A percentile compares a stretch with the other conserved stretches of the same genome.
Evolutionary conservation across 192 early-diverging fungal genomes (phyloP).

Genomic region (Backusella psychrophila): DNA sequence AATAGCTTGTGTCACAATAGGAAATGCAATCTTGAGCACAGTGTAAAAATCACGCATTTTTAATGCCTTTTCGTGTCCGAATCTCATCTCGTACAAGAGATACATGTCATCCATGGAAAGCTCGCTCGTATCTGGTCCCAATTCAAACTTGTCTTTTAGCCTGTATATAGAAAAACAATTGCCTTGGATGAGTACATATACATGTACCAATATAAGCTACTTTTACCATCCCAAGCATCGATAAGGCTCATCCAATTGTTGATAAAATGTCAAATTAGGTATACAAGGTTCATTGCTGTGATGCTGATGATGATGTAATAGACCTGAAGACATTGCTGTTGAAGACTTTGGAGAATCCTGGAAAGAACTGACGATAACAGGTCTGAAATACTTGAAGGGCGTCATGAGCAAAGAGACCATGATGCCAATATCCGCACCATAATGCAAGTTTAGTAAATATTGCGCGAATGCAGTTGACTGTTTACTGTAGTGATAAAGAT

Average conservation of each 20-base stretch:
- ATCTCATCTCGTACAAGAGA: conserved; percentile 48
- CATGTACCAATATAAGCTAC: not conserved
- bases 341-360: not conserved
- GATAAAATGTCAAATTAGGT: conserved; percentile 31
- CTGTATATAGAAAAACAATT: conserved; percentile 16
- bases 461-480: conserved; percentile 43
- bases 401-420: conserved; percentile 45
- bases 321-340: not conserved
- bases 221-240: conserved; percentile 54
- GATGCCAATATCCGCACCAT: conserved; percentile 50
- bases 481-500: conserved; percentile 63
- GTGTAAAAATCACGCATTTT: conserved; percentile 30
- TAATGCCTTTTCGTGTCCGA: conserved; percentile 34
- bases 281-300: conserved; percentile 16
- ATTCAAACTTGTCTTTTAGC: conserved; percentile 53
- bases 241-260: conserved; percentile 53
- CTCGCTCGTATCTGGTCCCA: conserved; percentile 17
- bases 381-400: conserved; percentile 22
- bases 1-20: not conserved
- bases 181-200: not conserved
- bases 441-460: conserved; percentile 39
- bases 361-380: not conserved
- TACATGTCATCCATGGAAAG: conserved; percentile 45
- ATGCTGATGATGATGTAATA: not conserved
- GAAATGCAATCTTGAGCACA: conserved; percentile 39